phyloP scores from a whole-genome alignment of 208 protist genomes.

The Leishmania guyanensis region DNA sequence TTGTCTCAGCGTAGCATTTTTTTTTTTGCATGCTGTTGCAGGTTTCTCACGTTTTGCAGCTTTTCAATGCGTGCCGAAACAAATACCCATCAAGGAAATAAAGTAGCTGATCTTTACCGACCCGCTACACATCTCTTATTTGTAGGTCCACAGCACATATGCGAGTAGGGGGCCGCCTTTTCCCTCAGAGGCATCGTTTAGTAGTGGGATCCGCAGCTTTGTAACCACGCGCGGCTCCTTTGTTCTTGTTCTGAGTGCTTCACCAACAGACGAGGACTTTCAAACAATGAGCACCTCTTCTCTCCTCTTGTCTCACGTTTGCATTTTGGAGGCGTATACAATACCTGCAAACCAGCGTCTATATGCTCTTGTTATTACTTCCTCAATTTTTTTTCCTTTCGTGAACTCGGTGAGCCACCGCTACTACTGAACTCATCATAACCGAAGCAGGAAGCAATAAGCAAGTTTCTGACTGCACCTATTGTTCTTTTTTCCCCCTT shows the following conservation, averaged over 20 bases:
- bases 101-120: not conserved
- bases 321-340: not conserved
- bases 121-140: not conserved
- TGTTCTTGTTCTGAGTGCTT: not conserved
- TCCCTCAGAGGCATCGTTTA: not conserved
- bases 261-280: not conserved
- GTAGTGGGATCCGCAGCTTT: not conserved
- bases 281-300: not conserved
- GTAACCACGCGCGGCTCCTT: not conserved
- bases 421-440: not conserved
- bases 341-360: not conserved
- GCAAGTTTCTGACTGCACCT: not conserved
- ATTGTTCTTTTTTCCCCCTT: not conserved
- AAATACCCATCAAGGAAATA: not conserved
- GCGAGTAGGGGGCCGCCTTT: not conserved
- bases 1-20: not conserved
- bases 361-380: not conserved
- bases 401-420: not conserved
- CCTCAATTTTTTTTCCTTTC: constrained; percentile 15
- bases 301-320: not conserved
- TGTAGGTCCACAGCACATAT: not conserved
- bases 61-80: not conserved
- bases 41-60: not conserved
- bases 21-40: not conserved
- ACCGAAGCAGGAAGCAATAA: not conserved